Conservation (phyloP, 768 basidiomycete genomes). For the Pleurotus giganteus region DNA sequence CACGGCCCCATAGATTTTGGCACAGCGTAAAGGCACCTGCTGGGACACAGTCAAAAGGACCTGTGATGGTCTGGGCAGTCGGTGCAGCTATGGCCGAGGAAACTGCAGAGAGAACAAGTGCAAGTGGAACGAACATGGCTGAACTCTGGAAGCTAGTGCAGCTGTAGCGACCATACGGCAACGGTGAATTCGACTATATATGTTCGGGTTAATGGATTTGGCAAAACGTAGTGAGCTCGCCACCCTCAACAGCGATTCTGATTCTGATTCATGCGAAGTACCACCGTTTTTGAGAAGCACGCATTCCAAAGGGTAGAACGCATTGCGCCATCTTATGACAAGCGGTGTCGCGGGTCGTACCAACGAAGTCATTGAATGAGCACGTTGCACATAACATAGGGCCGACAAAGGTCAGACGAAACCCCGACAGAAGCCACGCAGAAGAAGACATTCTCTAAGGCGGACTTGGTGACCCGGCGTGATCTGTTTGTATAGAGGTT, state of each 20-base stretch:
- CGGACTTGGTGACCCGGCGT: too few relatives aligned
- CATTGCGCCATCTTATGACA: not conserved
- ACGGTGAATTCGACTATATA: not conserved
- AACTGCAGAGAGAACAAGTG: not conserved
- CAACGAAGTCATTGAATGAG: not conserved
- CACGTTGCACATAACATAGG: not conserved
- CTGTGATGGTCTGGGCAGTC: conserved; percentile 39
- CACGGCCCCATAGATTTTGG: conserved; percentile 55
- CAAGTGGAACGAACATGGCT: not conserved
- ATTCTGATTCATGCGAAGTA: not conserved
- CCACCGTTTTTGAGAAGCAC: not conserved
- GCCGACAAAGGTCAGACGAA: not conserved
- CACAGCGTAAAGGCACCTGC: conserved; percentile 50
- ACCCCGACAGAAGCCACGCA: not conserved
- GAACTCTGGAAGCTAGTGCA: not conserved
- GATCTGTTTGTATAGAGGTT: too few relatives aligned
- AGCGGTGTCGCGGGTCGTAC: too few relatives aligned
- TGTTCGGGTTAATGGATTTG: too few relatives aligned
- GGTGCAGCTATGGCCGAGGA: conserved; percentile 11
- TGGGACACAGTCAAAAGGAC: conserved; percentile 41
- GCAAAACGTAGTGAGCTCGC: too few relatives aligned
- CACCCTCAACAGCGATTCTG: not conserved
- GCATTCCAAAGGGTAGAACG: not conserved
- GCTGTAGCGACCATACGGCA: too few relatives aligned
- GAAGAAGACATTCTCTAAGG: too few relatives aligned